Conservation (phyloP, 2,329 filamentous ascomycete genomes). For the Venturia effusa region DNA sequence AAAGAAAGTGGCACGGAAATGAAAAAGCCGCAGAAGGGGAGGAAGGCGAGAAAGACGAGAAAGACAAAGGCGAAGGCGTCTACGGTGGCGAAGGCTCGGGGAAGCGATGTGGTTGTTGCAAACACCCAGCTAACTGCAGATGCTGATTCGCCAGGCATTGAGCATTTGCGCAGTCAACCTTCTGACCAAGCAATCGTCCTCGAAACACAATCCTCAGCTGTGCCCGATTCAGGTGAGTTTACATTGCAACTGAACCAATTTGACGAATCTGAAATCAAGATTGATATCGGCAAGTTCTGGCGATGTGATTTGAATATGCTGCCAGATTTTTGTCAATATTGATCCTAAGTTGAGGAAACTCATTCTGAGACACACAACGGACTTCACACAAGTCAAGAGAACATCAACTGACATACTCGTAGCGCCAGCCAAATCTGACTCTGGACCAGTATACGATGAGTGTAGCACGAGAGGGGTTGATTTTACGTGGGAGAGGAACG, state of each 20-base stretch:
- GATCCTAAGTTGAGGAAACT: neutral
- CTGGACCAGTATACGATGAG: neutral
- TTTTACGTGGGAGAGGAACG: neutral
- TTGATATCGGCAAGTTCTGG: neutral
- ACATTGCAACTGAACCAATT: neutral
- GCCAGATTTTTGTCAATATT: neutral
- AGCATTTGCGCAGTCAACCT: neutral
- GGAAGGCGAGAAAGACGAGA: neutral
- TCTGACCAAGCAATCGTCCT: neutral
- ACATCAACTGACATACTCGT: neutral
- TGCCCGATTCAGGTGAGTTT: neutral
- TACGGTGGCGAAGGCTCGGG: neutral
- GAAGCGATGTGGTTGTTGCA: neutral
- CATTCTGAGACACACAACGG: neutral
- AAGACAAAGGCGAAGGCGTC: neutral
- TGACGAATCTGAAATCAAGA: neutral
- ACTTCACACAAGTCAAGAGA: too few species aligned
- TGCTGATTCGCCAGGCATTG: neutral
- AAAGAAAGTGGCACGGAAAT: neutral
- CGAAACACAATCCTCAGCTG: neutral
- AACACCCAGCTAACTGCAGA: neutral
- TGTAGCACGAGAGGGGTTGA: neutral
- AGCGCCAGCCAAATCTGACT: neutral
- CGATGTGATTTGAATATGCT: neutral
- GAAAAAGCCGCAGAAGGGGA: neutral